Base-by-base conservation (phyloP, 495 filamentous ascomycete genomes). In the Friedmanniomyces simplex region DNA sequence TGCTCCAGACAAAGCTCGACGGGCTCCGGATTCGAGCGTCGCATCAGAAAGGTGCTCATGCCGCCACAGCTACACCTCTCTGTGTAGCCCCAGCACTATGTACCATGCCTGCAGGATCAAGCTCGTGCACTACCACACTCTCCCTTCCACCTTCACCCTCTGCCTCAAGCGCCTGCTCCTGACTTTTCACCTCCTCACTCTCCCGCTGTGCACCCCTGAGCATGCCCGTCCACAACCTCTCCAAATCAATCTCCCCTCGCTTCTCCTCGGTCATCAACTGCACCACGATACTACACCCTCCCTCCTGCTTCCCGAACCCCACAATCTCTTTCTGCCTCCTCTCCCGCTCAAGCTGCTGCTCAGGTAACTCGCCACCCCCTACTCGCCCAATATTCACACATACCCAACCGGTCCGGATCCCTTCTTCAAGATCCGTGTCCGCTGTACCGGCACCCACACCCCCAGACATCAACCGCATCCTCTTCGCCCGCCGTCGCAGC, bases 251-350 rank as follows among this genome's bases (percentile, higher is more conserved):
- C 58, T 96, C 90, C 22, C 76, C 79, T 66, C 93, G 78, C 72
- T 91, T 89, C 58, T 84, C 79, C 67, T 90, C 85, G 1, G 88
- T 95, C 68, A 97, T 82, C 68, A 97, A 82, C 71, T 98, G 93
- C 30, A 96, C 81, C 26, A 97, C 86, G 21, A 98, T 76, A 50
- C 81, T 85, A 4, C 78, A 79, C 20, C 77, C 76, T 58, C 74
- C 61, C 56, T 68, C 66, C 52, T 72, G 55, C 21, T 77, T 73
- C n/a, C 88, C 87, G 70, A 96, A 96, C 3, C 90, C 90, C 52
- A 78, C 84, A 67, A 78, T 83, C 47, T 65, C 71, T 60, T 42
- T 21, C 14, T 71, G 81, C n/a, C 63, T 68, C 25, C 59, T 54
- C 42, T 58, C 50, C 62, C 71, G 71, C 57, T 61, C 69, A 68